phyloP scores from a whole-genome alignment of 2,329 filamentous ascomycete species.

The Cytospora leucostoma region DNA sequence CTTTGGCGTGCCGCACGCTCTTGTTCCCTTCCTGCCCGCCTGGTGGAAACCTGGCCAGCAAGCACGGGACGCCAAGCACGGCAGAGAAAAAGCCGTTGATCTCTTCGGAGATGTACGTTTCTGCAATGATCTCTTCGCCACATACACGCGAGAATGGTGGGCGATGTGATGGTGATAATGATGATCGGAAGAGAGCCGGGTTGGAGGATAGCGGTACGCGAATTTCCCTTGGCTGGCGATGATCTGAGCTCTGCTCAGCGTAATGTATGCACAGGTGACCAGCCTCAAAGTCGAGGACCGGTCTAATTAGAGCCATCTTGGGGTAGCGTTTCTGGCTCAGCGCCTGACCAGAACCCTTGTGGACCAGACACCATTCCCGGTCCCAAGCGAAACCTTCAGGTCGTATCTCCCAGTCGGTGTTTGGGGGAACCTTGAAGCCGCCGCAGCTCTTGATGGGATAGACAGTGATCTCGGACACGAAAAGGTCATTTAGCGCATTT shows the following conservation, averaged over 20 bases:
- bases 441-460: slow-evolving; percentile 96
- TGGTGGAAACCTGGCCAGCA: slow-evolving; percentile 79
- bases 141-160: slow-evolving; percentile 70
- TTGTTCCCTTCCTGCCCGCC: slow-evolving; percentile 54
- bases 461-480: slow-evolving; percentile 68
- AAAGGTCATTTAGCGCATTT: slow-evolving; percentile 37
- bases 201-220: slow-evolving; percentile 68
- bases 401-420: slow-evolving; percentile 71
- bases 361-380: slow-evolving; percentile 92
- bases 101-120: slow-evolving; percentile 65
- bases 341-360: slow-evolving; percentile 79
- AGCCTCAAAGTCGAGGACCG: slow-evolving; percentile 68
- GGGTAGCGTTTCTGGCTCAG: slow-evolving; percentile 89
- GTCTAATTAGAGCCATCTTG: slow-evolving; percentile 81
- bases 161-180: slow-evolving; percentile 39
- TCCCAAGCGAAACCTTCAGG: slow-evolving; percentile 90
- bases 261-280: slow-evolving; percentile 66
- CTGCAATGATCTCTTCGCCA: slow-evolving; percentile 73
- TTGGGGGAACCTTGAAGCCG: slow-evolving; percentile 69
- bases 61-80: slow-evolving; percentile 75
- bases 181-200: slow-evolving; percentile 54
- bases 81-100: slow-evolving; percentile 78
- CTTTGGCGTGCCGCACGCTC: slow-evolving; percentile 69
- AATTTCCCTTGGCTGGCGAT: slow-evolving; percentile 40
- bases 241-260: slow-evolving; percentile 36